phyloP scores from a whole-genome alignment of 176 grass and related monocot genomes.

The Saccharum officinarum region DNA sequence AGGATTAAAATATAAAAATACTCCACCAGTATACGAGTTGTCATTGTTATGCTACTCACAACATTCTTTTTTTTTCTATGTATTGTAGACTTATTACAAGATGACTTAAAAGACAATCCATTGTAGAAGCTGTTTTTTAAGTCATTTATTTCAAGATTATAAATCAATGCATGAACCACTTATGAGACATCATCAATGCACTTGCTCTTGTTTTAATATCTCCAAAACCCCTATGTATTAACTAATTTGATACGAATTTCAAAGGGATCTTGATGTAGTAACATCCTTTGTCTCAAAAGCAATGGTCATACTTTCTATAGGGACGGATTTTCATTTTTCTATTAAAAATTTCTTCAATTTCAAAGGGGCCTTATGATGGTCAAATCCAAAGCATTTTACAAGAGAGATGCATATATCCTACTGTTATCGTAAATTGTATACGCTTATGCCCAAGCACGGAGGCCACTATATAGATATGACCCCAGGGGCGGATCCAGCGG shows the following conservation, averaged over 20 bases:
- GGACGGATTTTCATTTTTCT: background rate
- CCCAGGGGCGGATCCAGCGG: too few species aligned
- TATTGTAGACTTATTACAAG: too few species aligned
- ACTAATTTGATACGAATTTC: background rate
- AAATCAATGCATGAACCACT: too few species aligned
- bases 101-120: too few species aligned
- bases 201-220: too few species aligned
- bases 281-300: background rate
- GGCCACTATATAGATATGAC: background rate
- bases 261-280: background rate
- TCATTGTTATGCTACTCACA: background rate
- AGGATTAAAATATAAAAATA: too few species aligned
- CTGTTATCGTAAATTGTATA: too few species aligned
- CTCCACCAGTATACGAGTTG: background rate
- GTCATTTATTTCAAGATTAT: too few species aligned
- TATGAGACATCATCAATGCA: too few species aligned
- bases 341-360: background rate
- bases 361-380: background rate
- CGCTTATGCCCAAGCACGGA: background rate
- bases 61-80: too few species aligned
- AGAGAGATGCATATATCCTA: too few species aligned
- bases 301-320: background rate
- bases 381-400: background rate
- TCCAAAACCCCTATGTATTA: background rate
- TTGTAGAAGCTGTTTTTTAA: too few species aligned